Conservation (phyloP, 116 monocot genomes). For the Posidonia oceanica region DNA sequence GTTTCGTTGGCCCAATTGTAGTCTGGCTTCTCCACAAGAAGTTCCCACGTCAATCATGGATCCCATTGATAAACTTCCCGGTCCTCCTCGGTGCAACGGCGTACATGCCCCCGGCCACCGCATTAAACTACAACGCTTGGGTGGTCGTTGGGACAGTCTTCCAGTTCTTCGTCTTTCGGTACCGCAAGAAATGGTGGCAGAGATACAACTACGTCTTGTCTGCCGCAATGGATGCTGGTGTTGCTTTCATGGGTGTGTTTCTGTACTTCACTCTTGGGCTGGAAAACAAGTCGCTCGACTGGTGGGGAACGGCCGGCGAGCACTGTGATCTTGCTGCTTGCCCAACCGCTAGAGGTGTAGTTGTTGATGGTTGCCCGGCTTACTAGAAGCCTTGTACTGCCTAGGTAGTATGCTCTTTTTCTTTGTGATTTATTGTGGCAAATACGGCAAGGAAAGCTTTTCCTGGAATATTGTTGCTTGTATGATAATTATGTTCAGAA, state of each 20-base stretch:
- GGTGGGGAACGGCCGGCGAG: constrained; percentile 56
- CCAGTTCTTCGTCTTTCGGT: constrained; percentile 65
- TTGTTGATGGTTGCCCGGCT: constrained; percentile 43
- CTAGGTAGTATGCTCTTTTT: too few species aligned
- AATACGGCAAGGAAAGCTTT: too few species aligned
- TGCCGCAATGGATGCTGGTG: constrained; percentile 58
- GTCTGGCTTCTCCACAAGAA: constrained; percentile 55
- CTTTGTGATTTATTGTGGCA: too few species aligned
- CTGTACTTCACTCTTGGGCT: constrained; percentile 49
- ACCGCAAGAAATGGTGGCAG: constrained; percentile 73
- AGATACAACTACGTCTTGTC: constrained; percentile 76
- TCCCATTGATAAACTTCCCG: constrained; percentile 64
- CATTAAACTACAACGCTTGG: constrained; percentile 67
- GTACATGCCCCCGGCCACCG: constrained; percentile 62
- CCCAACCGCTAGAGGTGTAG: constrained; percentile 49
- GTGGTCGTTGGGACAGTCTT: constrained; percentile 41
- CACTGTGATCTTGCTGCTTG: constrained; percentile 57
- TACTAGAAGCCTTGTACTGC: background rate
- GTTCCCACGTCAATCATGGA: constrained; percentile 57
- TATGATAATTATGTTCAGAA: too few species aligned
- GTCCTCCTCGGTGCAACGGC: constrained; percentile 63
- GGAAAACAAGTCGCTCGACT: constrained; percentile 30
- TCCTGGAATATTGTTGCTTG: too few species aligned
- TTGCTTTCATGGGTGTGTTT: constrained; percentile 66
- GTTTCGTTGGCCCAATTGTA: constrained; percentile 42